These are phyloP conservation scores for Dentipellis sp. DNA, from an alignment of 768 basidiomycete genomes.

Conservation along the genomic window DNA sequence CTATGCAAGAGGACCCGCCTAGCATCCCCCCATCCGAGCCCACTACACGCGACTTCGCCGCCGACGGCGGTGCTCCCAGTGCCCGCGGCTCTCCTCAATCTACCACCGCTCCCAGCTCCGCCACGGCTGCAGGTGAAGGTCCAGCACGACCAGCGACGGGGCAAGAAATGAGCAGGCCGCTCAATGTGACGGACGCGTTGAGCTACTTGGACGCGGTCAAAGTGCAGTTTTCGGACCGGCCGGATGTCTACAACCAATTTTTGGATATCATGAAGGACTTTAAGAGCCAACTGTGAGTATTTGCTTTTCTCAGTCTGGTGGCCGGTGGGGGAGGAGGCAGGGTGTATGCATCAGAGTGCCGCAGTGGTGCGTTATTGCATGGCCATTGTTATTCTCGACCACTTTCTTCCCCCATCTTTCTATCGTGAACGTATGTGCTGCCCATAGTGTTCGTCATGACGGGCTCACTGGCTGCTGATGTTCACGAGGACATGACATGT, in stretches of 20 bases:
- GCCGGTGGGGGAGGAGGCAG: no score
- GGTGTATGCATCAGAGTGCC: no score
- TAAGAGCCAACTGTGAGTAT: constrained; percentile 83
- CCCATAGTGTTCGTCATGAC: background rate
- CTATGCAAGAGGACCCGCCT: no score
- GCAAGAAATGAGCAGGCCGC: constrained; percentile 42
- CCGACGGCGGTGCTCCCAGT: background rate
- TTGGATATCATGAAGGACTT: constrained; percentile 99
- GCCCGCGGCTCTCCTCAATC: background rate
- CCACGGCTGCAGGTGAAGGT: constrained; percentile 5
- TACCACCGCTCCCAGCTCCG: background rate
- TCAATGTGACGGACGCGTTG: constrained; percentile 91
- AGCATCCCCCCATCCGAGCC: no score
- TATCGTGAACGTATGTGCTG: background rate
- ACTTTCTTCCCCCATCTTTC: no score
- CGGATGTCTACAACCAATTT: constrained; percentile 91
- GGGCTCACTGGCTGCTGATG: background rate
- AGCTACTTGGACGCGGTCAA: constrained; percentile 94
- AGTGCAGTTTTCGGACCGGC: constrained; percentile 79
- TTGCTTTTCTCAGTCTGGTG: background rate
- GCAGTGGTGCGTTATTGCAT: no score
- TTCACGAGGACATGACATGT: background rate
- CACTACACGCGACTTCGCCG: background rate
- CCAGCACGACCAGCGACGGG: constrained; percentile 16
- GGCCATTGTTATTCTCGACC: no score